These are phyloP conservation scores for Cyclotella baltica DNA, from an alignment of 108 stramenopile species.

Conservation along the genomic window DNA sequence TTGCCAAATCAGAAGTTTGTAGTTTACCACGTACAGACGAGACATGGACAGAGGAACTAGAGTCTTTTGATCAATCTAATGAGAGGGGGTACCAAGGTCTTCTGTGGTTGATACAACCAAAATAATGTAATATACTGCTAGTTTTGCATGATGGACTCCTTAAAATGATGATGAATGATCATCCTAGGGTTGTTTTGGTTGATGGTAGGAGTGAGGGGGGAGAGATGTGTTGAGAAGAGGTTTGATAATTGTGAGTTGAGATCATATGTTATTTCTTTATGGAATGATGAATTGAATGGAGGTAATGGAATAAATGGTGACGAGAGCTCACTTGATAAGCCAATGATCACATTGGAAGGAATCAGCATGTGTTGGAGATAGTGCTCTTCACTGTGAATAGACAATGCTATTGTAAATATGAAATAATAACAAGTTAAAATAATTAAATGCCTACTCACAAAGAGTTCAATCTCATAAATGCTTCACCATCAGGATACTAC, in stretches of 20 bases:
- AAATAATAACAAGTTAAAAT: no score
- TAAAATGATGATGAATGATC: conserved; percentile 65
- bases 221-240: conserved; percentile 51
- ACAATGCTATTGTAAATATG: no score
- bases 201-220: conserved; percentile 52
- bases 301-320: conserved; percentile 9
- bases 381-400: not conserved
- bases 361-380: not conserved
- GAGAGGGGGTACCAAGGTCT: conserved; percentile 77
- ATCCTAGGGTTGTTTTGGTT: conserved; percentile 56
- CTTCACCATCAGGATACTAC: conserved; percentile 74
- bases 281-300: conserved; percentile 11
- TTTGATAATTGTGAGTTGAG: conserved; percentile 89
- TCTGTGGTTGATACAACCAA: conserved; percentile 58
- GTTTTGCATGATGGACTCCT: conserved; percentile 79
- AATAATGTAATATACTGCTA: conserved; percentile 62
- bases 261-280: conserved; percentile 56
- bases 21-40: conserved; percentile 55
- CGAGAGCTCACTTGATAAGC: conserved; percentile 6
- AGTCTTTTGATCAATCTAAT: conserved; percentile 60
- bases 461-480: conserved; percentile 60
- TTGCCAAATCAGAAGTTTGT: no score
- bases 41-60: conserved; percentile 72
- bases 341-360: conserved; percentile 38
- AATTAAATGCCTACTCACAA: no score